These are phyloP conservation scores for Melastoma candidum DNA, from an alignment of 441 rosid genomes.

Conservation along the genomic window DNA sequence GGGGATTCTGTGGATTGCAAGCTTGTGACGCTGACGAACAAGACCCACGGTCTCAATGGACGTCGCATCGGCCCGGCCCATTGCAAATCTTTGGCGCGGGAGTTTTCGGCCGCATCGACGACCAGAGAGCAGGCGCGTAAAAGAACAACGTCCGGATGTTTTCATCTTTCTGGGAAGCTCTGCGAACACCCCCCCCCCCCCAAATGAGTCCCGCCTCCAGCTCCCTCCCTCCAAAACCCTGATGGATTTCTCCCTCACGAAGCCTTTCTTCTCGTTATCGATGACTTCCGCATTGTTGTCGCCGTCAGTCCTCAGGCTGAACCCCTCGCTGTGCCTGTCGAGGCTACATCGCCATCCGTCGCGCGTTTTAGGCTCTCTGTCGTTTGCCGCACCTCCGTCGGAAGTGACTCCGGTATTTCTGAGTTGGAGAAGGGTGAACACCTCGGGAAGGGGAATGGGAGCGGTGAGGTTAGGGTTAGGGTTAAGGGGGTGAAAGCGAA, in stretches of 20 bases:
- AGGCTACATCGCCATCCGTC: constrained; percentile 4
- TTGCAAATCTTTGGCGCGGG: no score
- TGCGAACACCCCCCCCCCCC: no score
- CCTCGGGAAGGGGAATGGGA: constrained; percentile 6
- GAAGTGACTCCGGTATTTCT: background rate
- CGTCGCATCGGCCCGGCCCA: no score
- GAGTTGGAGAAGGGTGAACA: constrained; percentile 5
- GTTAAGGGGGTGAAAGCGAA: constrained; percentile 22
- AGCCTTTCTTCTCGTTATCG: constrained; percentile 14
- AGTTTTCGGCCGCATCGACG: no score
- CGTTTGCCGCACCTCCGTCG: background rate
- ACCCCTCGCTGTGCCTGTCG: constrained; percentile 7
- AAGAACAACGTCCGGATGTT: no score
- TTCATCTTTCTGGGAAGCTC: no score
- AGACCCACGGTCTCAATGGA: no score
- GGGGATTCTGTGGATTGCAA: no score
- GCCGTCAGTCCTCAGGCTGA: constrained; percentile 7
- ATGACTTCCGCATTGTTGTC: constrained; percentile 15
- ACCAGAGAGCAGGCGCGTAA: no score
- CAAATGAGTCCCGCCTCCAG: no score
- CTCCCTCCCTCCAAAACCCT: no score
- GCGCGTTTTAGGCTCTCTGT: constrained; percentile 11
- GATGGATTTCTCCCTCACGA: constrained; percentile 15
- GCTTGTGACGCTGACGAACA: no score
- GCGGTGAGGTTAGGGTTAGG: constrained; percentile 9